A percentile compares a stretch with the other conserved stretches of the same genome.
Evolutionary conservation across 176 grass and related monocot genomes (phyloP).

Genomic region (Bonia amplexicaulis): DNA sequence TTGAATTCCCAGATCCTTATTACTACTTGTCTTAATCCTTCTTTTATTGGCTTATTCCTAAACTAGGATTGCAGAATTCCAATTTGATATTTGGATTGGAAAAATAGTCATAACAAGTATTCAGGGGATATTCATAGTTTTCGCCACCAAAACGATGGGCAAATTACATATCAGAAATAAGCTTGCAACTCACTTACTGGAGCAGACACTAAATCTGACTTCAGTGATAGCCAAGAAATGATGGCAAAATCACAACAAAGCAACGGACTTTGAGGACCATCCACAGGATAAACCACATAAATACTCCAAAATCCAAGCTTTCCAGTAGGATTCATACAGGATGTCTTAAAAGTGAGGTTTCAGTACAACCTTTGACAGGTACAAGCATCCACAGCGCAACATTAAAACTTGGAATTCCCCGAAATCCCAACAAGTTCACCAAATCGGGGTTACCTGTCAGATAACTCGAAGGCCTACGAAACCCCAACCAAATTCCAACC

Average conservation of each 20-base stretch:
- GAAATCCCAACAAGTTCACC: not conserved
- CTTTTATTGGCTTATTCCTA: not conserved
- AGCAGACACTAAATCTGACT: not conserved
- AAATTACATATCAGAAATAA: not conserved
- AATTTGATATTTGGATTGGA: not conserved
- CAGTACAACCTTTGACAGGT: not conserved
- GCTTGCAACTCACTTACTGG: not conserved
- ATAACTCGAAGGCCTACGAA: not conserved
- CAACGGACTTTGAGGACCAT: not conserved
- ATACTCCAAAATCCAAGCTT: not conserved
- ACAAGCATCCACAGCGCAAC: not conserved
- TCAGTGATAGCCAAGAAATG: not conserved
- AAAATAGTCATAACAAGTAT: not conserved
- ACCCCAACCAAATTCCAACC: not conserved
- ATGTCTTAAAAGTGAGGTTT: not conserved
- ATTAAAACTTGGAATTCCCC: not conserved
- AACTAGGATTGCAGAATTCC: not conserved
- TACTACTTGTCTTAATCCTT: not conserved
- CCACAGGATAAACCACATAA: not conserved
- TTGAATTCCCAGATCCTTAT: not conserved
- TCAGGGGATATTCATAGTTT: not conserved
- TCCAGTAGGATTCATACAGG: not conserved
- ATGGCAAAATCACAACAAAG: not conserved
- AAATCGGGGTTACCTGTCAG: not conserved
- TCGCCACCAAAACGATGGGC: not conserved